Percentiles rank a stretch among this genome's conserved stretches.
phyloP scores from a whole-genome alignment of 768 basidiomycete genomes.

The Amanita rubescens region DNA sequence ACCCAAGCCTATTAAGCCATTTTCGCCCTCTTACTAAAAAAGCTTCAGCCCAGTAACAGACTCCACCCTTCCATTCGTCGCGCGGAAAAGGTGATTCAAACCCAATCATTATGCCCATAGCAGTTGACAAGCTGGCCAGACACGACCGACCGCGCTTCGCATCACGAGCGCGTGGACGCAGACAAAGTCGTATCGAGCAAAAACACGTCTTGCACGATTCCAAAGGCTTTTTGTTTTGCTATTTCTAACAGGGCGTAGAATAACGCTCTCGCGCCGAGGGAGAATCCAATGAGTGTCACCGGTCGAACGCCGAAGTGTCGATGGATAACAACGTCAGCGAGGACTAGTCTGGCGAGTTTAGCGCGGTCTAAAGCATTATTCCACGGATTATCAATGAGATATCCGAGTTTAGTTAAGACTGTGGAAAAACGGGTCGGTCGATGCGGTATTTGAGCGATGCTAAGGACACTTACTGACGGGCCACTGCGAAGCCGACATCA shows the following conservation, averaged over 20 bases:
- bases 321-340: slow-evolving; percentile 84
- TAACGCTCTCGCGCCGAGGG: slow-evolving; percentile 91
- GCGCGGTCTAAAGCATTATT: slow-evolving; percentile 94
- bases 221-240: slow-evolving; percentile 79
- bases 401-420: slow-evolving; percentile 96
- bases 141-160: slow-evolving; percentile 74
- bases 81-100: slow-evolving; percentile 96
- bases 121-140: slow-evolving; percentile 90
- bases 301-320: slow-evolving; percentile 94
- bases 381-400: slow-evolving; percentile 99
- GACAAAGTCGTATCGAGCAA: slow-evolving; percentile 90
- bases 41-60: slow-evolving; percentile 91
- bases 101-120: slow-evolving; percentile 91
- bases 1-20: too few species aligned
- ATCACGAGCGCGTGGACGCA: slow-evolving; percentile 72
- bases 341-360: slow-evolving; percentile 82
- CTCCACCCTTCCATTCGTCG: slow-evolving; percentile 85
- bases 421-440: neutral
- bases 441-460: neutral
- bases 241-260: slow-evolving; percentile 96
- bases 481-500: slow-evolving; percentile 95
- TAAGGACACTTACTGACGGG: slow-evolving; percentile 74
- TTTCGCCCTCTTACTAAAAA: too few species aligned
- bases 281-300: slow-evolving; percentile 94
- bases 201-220: slow-evolving; percentile 95